Percentiles rank a stretch among this genome's conserved stretches.
phyloP scores from a whole-genome alignment of 108 stramenopile genomes.

The Nitzschia palea region DNA sequence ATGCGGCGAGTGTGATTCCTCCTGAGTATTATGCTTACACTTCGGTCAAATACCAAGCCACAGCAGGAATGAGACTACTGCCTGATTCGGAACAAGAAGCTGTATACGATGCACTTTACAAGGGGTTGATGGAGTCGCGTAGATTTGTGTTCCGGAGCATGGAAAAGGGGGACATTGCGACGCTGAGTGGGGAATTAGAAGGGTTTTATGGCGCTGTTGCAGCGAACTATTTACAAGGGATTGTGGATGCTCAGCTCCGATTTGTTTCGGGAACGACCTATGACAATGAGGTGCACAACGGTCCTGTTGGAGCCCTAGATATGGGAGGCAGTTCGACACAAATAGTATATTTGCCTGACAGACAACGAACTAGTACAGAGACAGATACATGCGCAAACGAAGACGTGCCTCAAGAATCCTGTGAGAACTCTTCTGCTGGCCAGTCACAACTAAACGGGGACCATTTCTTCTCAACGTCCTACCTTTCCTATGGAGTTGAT shows the following conservation, averaged over 20 bases:
- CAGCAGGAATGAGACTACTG: slow-evolving; percentile 86
- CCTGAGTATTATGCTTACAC: slow-evolving; percentile 58
- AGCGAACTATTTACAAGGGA: slow-evolving; percentile 82
- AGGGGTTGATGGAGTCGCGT: slow-evolving; percentile 55
- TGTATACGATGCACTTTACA: slow-evolving; percentile 77
- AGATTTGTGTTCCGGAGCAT: slow-evolving; percentile 58
- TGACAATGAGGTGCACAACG: slow-evolving; percentile 15
- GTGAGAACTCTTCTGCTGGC: not conserved
- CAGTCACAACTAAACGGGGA: slow-evolving; percentile 57
- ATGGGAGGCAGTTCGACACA: slow-evolving; percentile 89
- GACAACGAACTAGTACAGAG: not conserved
- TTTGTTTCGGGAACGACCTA: slow-evolving; percentile 34
- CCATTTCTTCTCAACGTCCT: slow-evolving; percentile 83
- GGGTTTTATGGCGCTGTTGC: slow-evolving; percentile 86
- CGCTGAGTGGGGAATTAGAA: slow-evolving; percentile 79
- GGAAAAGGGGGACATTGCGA: slow-evolving; percentile 63
- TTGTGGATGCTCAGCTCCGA: slow-evolving; percentile 69
- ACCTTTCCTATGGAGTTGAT: slow-evolving; percentile 87
- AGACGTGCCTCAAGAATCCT: slow-evolving; percentile 1
- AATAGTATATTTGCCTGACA: slow-evolving; percentile 66
- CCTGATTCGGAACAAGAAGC: slow-evolving; percentile 52
- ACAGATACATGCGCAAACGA: slow-evolving; percentile 9
- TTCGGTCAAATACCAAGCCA: slow-evolving; percentile 73
- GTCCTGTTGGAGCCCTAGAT: slow-evolving; percentile 80
- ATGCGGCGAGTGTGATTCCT: slow-evolving; percentile 76